These are phyloP conservation scores for Apodospora peruviana DNA, from an alignment of 495 filamentous ascomycete species.

Conservation along the genomic window DNA sequence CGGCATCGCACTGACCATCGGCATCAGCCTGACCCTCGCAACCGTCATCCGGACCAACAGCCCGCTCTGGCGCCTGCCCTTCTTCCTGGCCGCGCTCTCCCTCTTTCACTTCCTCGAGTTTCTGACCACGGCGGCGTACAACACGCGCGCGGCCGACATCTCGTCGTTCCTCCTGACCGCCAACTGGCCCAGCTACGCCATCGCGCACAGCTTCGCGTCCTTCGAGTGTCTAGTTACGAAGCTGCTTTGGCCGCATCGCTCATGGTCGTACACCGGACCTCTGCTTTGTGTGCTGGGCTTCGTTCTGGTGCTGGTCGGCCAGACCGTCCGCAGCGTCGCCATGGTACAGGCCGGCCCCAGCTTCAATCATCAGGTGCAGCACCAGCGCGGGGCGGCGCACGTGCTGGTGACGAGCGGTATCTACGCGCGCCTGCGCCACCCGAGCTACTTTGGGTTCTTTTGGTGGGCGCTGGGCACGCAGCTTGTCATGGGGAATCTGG, in stretches of 20 bases:
- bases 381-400: slow-evolving; percentile 59
- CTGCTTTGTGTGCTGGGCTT: slow-evolving; percentile 51
- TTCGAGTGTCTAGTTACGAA: slow-evolving; percentile 62
- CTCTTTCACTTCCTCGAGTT: slow-evolving; percentile 96
- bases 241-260: slow-evolving; percentile 50
- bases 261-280: slow-evolving; percentile 27
- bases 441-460: slow-evolving; percentile 95
- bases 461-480: slow-evolving; percentile 98
- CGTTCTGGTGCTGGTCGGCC: slow-evolving; percentile 60
- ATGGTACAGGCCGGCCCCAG: slow-evolving; percentile 87
- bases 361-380: slow-evolving; percentile 86
- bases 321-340: slow-evolving; percentile 65
- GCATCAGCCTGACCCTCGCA: slow-evolving; percentile 8
- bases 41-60: slow-evolving; percentile 28
- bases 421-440: slow-evolving; percentile 64
- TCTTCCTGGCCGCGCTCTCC: slow-evolving; percentile 71
- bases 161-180: slow-evolving; percentile 76
- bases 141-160: slow-evolving; percentile 64
- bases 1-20: slow-evolving; percentile 40
- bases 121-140: slow-evolving; percentile 78
- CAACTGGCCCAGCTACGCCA: slow-evolving; percentile 80
- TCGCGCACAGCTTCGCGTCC: slow-evolving; percentile 70
- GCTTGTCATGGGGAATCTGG: slow-evolving; percentile 75
- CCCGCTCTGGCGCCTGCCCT: slow-evolving; percentile 74
- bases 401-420: slow-evolving; percentile 71